Evolutionary conservation across 2,329 filamentous ascomycete species (phyloP), one percentile per base, ranked within the genome.

Genomic region (Xylariomycetidae sp.): DNA sequence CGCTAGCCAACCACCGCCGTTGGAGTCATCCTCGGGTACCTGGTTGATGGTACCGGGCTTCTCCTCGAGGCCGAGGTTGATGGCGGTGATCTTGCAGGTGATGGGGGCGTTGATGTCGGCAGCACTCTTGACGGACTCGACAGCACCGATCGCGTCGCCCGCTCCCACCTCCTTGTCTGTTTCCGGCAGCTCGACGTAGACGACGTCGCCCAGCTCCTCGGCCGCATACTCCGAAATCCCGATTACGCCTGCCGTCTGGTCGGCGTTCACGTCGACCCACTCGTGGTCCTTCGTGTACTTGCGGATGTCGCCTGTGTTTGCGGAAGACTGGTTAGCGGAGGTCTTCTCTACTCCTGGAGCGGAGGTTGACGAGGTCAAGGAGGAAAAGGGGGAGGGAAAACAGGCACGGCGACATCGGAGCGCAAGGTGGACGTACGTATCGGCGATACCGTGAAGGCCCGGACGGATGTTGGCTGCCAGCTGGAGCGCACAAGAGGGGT

Each of bases 101-200:
- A 95, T 75, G 13, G 92, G 92, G 10, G 87, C 81, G 67, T 95
- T 83, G 70, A 98, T 95, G 60, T 98, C 92, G 44, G 86, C 90
- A n/a, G 92, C 92, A 43, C 84, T 92, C 74, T 98, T 98, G 63
- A 98, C 92, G 3, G 88, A 95, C 70, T 98, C 92, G 50, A 98
- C 90, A 40, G 90, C 88, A 48, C 92, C 92, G 49, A 96, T 84
- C 45, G 83, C 73, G 57, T 96, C 90, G 53, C 88, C 88, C 37
- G 79, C 74, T 38, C 65, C 63, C 41, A 94, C 74, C 51, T 82
- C 75, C 49, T 79, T 68, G 46, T 78, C 82, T 35, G 71, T 57
- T 47, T 81, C 70, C 36, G 92, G 92, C 19, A 98, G 82, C 72
- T 98, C 92, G 54, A 96, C 88, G 68, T 85, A 98, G 57, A 98